Conservation (phyloP, 192 early-diverging fungal genomes). For the Backusella tuberculispora region DNA sequence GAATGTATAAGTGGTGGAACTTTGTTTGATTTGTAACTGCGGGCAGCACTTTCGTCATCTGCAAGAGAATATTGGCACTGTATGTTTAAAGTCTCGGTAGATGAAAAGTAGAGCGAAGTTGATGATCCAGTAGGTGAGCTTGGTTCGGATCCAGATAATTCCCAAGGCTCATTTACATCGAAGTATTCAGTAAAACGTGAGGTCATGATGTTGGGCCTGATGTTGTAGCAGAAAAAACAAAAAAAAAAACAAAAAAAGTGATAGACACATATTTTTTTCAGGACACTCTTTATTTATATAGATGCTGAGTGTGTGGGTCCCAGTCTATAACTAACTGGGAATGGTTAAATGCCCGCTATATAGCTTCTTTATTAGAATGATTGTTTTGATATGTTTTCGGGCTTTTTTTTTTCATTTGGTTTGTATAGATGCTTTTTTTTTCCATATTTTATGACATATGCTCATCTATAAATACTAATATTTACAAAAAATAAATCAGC, state of each 20-base stretch:
- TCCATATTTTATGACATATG: too few species aligned
- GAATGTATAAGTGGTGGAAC: neutral
- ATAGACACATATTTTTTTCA: neutral
- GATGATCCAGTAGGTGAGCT: slow-evolving; percentile 3
- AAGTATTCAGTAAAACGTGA: slow-evolving; percentile 23
- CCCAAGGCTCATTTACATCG: slow-evolving; percentile 5
- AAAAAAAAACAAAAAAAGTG: neutral
- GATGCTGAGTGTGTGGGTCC: neutral
- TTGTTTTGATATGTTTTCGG: neutral
- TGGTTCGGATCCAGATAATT: neutral
- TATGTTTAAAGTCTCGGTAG: slow-evolving; percentile 9
- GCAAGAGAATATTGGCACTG: neutral
- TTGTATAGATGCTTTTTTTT: neutral
- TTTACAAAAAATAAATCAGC: too few species aligned
- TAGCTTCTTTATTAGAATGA: neutral
- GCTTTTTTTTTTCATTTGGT: neutral
- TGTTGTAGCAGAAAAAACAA: neutral
- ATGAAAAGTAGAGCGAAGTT: neutral
- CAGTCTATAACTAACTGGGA: neutral
- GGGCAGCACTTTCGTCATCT: too few species aligned
- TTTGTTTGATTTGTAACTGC: neutral
- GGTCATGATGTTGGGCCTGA: neutral
- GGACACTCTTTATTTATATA: slow-evolving; percentile 1
- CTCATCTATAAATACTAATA: too few species aligned
- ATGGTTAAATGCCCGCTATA: slow-evolving; percentile 6